A percentile compares a stretch with the other conserved stretches of the same genome.
These are phyloP conservation scores for Polygonum maritimum DNA, from an alignment of 148 eudicot species.

Conservation along the genomic window DNA sequence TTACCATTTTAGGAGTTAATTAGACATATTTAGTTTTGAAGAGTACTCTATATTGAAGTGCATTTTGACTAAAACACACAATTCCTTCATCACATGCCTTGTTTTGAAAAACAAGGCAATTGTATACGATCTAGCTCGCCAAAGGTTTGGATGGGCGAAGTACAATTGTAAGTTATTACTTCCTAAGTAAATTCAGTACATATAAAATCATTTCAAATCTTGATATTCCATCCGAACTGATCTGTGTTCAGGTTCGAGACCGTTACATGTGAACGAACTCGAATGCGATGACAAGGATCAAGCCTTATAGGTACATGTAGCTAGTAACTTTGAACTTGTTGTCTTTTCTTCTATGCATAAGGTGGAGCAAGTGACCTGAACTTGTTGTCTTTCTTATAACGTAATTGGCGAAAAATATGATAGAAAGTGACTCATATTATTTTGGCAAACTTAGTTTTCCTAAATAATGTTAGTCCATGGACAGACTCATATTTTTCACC, in stretches of 20 bases:
- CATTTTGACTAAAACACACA: background rate
- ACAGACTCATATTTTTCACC: background rate
- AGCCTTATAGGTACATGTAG: conserved; percentile 11
- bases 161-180: conserved; percentile 73
- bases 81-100: conserved; percentile 42
- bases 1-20: conserved; percentile 90
- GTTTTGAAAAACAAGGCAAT: conserved; percentile 82
- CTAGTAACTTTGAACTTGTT: conserved; percentile 12
- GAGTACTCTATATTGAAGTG: background rate
- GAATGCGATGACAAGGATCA: conserved; percentile 33
- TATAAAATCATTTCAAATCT: background rate
- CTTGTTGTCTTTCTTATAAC: background rate
- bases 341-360: background rate
- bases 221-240: background rate
- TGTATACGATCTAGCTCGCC: conserved; percentile 80
- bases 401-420: background rate
- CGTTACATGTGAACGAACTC: conserved; percentile 62
- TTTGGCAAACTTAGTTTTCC: background rate
- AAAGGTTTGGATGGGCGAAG: conserved; percentile 85
- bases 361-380: background rate
- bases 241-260: conserved; percentile 39
- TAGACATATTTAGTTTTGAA: background rate
- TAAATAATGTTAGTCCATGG: background rate
- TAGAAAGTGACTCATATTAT: background rate
- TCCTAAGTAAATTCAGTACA: background rate